phyloP scores from a whole-genome alignment of 2,329 filamentous ascomycete genomes.

The Microcyclosporella mali region DNA sequence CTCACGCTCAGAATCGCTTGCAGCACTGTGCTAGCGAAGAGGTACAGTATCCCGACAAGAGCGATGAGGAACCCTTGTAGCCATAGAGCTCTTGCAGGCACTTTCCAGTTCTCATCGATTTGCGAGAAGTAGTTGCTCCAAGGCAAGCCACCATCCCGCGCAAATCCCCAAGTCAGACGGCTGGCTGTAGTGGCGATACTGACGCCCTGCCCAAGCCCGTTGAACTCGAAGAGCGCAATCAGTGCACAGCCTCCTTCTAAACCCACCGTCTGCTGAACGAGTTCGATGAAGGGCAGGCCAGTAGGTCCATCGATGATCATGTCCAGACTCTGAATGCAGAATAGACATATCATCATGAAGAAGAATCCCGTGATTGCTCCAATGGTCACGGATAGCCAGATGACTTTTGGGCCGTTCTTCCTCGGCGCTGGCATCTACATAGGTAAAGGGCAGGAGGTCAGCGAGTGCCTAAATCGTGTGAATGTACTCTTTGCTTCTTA shows the following conservation, averaged over 20 bases:
- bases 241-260: conserved; percentile 42
- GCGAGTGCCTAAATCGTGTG: too few relatives aligned
- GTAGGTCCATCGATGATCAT: conserved; percentile 41
- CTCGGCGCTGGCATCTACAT: conserved; percentile 48
- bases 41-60: conserved; percentile 46
- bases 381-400: conserved; percentile 48
- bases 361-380: conserved; percentile 44
- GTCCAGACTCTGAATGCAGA: conserved; percentile 48
- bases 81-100: conserved; percentile 49
- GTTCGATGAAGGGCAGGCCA: conserved; percentile 54
- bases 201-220: conserved; percentile 50
- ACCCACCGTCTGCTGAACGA: conserved; percentile 49
- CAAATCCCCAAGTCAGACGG: conserved; percentile 26
- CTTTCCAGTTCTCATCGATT: conserved; percentile 46
- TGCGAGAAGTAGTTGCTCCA: conserved; percentile 27
- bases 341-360: conserved; percentile 53
- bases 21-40: conserved; percentile 37
- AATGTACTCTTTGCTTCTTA: too few relatives aligned
- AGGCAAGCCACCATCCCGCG: conserved; percentile 23
- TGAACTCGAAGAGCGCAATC: conserved; percentile 50
- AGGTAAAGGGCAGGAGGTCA: too few relatives aligned
- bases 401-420: conserved; percentile 46
- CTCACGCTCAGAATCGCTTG: conserved; percentile 39
- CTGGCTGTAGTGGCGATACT: conserved; percentile 41
- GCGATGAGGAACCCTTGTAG: conserved; percentile 44